Evolutionary conservation across 2,329 filamentous ascomycete species (phyloP).

Genomic region (Cladosporium cucumerinum): DNA sequence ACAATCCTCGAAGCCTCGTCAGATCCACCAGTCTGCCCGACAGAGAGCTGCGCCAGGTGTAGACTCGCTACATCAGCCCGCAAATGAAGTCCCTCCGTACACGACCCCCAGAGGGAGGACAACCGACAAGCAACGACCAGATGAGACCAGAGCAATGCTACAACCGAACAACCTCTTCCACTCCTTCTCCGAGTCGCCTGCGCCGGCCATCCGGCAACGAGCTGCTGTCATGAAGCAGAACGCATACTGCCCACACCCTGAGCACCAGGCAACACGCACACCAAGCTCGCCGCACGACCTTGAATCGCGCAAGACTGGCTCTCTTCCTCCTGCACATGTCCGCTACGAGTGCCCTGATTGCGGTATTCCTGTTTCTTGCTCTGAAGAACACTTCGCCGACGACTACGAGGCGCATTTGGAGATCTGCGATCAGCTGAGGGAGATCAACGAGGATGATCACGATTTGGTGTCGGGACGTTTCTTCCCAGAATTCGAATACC

Average conservation of each 20-base stretch:
- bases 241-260: slow-evolving; percentile 87
- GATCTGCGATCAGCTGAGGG: slow-evolving; percentile 82
- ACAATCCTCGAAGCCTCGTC: slow-evolving; percentile 22
- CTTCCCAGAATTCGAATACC: slow-evolving; percentile 92
- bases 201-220: slow-evolving; percentile 79
- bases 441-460: slow-evolving; percentile 98
- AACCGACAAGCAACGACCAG: slow-evolving; percentile 9
- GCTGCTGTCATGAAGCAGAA: slow-evolving; percentile 90
- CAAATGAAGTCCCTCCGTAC: slow-evolving; percentile 3
- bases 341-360: slow-evolving; percentile 96
- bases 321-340: slow-evolving; percentile 72
- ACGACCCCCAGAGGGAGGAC: slow-evolving; percentile 6
- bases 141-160: background rate
- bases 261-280: slow-evolving; percentile 72
- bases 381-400: slow-evolving; percentile 90
- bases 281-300: slow-evolving; percentile 63
- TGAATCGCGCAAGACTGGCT: slow-evolving; percentile 59
- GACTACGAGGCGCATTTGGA: slow-evolving; percentile 92
- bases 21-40: slow-evolving; percentile 24
- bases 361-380: slow-evolving; percentile 89
- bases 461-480: slow-evolving; percentile 85
- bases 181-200: slow-evolving; percentile 82
- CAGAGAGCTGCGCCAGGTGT: slow-evolving; percentile 23
- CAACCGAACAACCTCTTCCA: slow-evolving; percentile 65
- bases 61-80: slow-evolving; percentile 17